These are phyloP conservation scores for Punctularia strigosozonata DNA, from an alignment of 768 basidiomycete genomes.

Conservation along the genomic window DNA sequence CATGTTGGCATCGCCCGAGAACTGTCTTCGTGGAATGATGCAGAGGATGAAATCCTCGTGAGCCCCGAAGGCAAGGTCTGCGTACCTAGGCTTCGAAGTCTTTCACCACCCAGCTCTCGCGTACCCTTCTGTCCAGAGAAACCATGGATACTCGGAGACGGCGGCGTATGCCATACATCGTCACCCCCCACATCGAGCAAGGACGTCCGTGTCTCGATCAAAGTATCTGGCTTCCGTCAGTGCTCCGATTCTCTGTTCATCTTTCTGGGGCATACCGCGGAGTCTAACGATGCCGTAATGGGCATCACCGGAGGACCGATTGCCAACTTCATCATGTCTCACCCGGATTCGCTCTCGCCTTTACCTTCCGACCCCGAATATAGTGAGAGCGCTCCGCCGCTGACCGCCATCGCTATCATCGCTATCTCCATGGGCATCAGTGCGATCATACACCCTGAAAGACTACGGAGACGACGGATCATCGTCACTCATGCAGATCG, in stretches of 20 bases:
- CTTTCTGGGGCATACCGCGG: not conserved
- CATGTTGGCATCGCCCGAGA: not conserved
- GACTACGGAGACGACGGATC: too few relatives aligned
- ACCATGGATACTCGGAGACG: conserved; percentile 7
- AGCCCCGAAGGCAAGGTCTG: conserved; percentile 4
- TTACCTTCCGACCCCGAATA: too few relatives aligned
- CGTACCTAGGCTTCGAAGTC: conserved; percentile 5
- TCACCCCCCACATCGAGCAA: too few relatives aligned
- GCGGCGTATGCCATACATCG: not conserved
- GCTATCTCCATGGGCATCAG: too few relatives aligned
- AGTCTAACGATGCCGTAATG: not conserved
- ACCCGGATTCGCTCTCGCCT: too few relatives aligned
- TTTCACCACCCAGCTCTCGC: conserved; percentile 1
- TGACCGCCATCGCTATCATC: too few relatives aligned
- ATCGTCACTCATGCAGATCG: too few relatives aligned
- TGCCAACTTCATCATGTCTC: not conserved
- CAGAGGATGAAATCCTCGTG: conserved; percentile 7
- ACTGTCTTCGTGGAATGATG: not conserved
- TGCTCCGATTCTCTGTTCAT: not conserved
- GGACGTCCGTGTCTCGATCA: not conserved
- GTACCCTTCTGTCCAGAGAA: conserved; percentile 1
- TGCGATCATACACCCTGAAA: too few relatives aligned
- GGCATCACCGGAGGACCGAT: not conserved
- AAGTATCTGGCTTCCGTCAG: not conserved
- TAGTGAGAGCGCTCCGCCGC: too few relatives aligned